A percentile compares a stretch with the other conserved stretches of the same genome.
Evolutionary conservation across 768 basidiomycete genomes (phyloP).

Genomic region (Filobasidium wieringae): DNA sequence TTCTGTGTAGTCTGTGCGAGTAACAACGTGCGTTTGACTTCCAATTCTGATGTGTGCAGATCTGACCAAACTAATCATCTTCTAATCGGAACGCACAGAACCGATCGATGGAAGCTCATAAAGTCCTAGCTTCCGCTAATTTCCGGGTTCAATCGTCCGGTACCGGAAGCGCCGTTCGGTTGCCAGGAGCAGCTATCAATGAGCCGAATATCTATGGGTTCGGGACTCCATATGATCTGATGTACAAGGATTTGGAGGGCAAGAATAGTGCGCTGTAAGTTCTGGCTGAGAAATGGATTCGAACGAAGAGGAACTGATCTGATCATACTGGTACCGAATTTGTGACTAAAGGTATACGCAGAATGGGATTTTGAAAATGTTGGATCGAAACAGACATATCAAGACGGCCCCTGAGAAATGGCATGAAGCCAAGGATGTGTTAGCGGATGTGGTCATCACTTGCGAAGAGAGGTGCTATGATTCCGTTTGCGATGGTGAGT

Average conservation of each 20-base stretch:
- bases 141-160: constrained; percentile 86
- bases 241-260: constrained; percentile 72
- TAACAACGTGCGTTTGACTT: constrained; percentile 60
- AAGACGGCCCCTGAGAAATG: constrained; percentile 91
- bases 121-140: constrained; percentile 76
- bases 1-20: constrained; percentile 99
- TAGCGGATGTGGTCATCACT: constrained; percentile 91
- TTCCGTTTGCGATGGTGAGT: constrained; percentile 88
- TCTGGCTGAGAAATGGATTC: neutral
- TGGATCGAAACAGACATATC: constrained; percentile 84
- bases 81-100: constrained; percentile 48
- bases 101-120: constrained; percentile 96
- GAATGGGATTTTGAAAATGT: constrained; percentile 88
- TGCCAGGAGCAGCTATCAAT: constrained; percentile 92
- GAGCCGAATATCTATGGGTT: constrained; percentile 95
- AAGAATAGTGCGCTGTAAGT: constrained; percentile 79
- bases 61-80: neutral
- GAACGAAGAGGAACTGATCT: neutral
- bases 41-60: neutral
- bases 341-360: constrained; percentile 59
- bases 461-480: constrained; percentile 99
- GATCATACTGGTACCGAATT: neutral
- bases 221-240: constrained; percentile 90
- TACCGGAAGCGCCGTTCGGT: constrained; percentile 89
- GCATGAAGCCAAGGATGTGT: constrained; percentile 73